Evolutionary conservation across 1,284 basidiomycete genomes (phyloP).

Genomic region (Sphaerobolus stellatus): DNA sequence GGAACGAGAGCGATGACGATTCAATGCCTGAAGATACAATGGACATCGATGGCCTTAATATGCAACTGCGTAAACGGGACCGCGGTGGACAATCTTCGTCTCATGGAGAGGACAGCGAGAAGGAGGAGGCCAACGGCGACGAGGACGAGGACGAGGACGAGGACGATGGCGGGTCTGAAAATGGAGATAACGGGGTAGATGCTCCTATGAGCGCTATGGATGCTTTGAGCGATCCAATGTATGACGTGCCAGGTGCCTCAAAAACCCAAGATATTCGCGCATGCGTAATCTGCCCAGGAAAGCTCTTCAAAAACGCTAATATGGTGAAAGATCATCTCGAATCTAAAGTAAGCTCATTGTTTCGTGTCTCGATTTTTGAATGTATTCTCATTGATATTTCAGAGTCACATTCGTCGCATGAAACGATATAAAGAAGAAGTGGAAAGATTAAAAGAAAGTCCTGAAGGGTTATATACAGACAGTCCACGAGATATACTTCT

Average conservation of each 20-base stretch:
- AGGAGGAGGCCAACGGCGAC: constrained; percentile 18
- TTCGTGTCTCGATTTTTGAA: constrained; percentile 5
- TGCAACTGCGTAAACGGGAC: constrained; percentile 9
- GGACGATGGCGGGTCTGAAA: constrained; percentile 32
- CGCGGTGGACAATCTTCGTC: constrained; percentile 10
- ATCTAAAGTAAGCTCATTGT: constrained; percentile 59
- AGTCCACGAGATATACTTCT: constrained; percentile 6
- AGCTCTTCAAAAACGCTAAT: constrained; percentile 61
- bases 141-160: constrained; percentile 30
- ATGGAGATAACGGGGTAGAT: constrained; percentile 21
- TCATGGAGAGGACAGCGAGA: constrained; percentile 3
- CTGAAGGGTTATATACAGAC: not conserved
- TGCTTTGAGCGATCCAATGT: constrained; percentile 64
- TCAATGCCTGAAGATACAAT: constrained; percentile 9
- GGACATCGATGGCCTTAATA: no score
- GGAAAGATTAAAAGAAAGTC: not conserved
- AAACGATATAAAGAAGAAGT: constrained; percentile 7
- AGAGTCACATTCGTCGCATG: constrained; percentile 1
- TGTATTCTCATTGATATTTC: not conserved
- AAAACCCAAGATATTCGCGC: constrained; percentile 47
- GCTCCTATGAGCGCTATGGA: constrained; percentile 58
- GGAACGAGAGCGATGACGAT: constrained; percentile 23
- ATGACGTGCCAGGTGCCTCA: constrained; percentile 46
- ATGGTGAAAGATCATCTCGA: constrained; percentile 63
- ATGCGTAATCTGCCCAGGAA: constrained; percentile 76